phyloP scores from a whole-genome alignment of 129 eudicot species.

The Flaveria robusta region DNA sequence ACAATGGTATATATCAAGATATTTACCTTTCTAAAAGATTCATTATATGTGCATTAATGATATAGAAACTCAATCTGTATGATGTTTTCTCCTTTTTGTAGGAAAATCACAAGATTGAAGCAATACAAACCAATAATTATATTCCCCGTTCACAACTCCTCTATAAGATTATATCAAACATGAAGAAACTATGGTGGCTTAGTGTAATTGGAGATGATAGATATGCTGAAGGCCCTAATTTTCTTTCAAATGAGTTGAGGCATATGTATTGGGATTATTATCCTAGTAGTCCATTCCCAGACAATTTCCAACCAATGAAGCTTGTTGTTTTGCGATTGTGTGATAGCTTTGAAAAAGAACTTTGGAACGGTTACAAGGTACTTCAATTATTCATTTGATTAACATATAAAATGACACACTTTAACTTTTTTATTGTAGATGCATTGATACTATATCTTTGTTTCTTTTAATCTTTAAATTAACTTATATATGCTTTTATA shows the following conservation, averaged over 20 bases:
- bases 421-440: background rate
- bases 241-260: conserved; percentile 7
- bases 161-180: background rate
- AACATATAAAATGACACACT: background rate
- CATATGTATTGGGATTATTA: background rate
- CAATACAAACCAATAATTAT: too few relatives aligned
- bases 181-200: conserved; percentile 13
- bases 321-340: background rate
- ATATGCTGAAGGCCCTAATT: background rate
- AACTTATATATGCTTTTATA: background rate
- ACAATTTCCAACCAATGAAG: background rate
- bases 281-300: conserved; percentile 2
- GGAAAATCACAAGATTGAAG: conserved; percentile 4
- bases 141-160: too few relatives aligned
- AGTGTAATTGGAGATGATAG: background rate
- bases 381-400: background rate
- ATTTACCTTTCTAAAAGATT: background rate
- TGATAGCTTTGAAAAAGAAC: background rate
- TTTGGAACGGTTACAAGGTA: conserved; percentile 17
- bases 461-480: background rate
- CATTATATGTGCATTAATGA: background rate
- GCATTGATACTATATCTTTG: background rate
- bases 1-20: background rate
- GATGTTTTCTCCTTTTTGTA: background rate
- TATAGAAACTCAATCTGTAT: background rate